Base-by-base conservation (phyloP, 306 rosid genomes). In the Psophocarpus tetragonolobus region DNA sequence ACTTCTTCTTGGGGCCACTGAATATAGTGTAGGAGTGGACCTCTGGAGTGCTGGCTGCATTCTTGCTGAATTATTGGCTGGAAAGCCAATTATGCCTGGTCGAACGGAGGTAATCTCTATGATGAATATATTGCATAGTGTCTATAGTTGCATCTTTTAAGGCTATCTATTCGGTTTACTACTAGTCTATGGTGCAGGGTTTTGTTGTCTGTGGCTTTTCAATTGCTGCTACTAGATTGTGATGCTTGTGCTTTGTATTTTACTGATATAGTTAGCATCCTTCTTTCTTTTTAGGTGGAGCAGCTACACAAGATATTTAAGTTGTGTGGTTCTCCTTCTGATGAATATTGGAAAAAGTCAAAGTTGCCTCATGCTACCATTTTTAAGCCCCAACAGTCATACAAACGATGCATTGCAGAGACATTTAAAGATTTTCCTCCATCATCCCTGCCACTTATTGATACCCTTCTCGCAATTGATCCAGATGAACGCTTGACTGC, bases 1-100 rank as follows among this genome's bases (percentile, higher is more conserved):
- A 36, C 88, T 85, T 74, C 83, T 85, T 72, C 88, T 85, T 63
- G 88, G 88, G 62, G 88, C 88, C 67, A 85, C 85, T 29, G 85
- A 85, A 13, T 85, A 85, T 63, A 71, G 88, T 35, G 78, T 80
- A 2, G 88, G 85, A 6, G 86, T 85, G 65, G 88, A 85, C 74
- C 85, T 85, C 12, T 85, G 88, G 88, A 85, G 88, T 74, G 80
- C 88, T 45, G 88, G 88, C 41, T 81, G 85, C 88, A 85, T 85
- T 78, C 86, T 85, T 62, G 88, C 88, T 3, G 88, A 85, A 60
- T 72, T 85, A 53, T 85, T 81, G 85, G 85, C 88, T 36, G 88
- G 88, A 56, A 85, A 78, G 70, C 88, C 88, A 51, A 85, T 85
- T 57, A 85, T 85, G 88, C 88, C 88, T 73, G 88, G 88, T 66